phyloP scores from a whole-genome alignment of 306 rosid genomes.

The Astragalus membranaceus region DNA sequence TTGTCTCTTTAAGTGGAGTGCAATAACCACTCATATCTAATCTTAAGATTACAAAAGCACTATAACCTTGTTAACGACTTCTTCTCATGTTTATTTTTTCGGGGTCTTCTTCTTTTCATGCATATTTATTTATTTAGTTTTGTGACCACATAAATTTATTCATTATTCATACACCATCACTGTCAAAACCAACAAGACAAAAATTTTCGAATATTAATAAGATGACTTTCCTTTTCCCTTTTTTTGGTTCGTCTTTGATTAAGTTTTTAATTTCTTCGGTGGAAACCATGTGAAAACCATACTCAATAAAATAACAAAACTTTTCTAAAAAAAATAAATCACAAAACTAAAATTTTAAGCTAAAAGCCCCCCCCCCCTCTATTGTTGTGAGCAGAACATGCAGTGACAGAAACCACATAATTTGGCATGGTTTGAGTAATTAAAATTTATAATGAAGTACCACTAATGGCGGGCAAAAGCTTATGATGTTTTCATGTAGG shows the following conservation, averaged over 20 bases:
- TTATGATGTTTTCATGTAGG: slow-evolving; percentile 15
- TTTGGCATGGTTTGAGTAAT: slow-evolving; percentile 15
- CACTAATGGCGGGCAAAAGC: slow-evolving; percentile 30
- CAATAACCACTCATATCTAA: too few species aligned
- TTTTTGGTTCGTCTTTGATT: neutral
- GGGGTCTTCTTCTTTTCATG: neutral
- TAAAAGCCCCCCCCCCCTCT: neutral
- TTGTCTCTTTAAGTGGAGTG: too few species aligned
- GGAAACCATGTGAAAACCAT: neutral
- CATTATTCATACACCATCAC: neutral
- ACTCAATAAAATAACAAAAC: slow-evolving; percentile 7
- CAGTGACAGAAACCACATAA: slow-evolving; percentile 5
- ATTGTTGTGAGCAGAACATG: neutral
- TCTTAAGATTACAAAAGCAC: neutral
- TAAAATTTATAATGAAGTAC: neutral
- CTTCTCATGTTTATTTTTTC: neutral
- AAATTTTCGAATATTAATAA: neutral
- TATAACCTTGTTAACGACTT: neutral
- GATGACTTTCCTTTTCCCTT: neutral
- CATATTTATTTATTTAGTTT: neutral
- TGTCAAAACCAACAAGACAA: neutral
- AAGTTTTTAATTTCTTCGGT: neutral
- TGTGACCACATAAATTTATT: neutral
- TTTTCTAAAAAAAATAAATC: too few species aligned
- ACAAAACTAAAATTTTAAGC: neutral